These are phyloP conservation scores for Kodamaea leandrae DNA, from an alignment of 805 yeast genomes.

Conservation along the genomic window DNA sequence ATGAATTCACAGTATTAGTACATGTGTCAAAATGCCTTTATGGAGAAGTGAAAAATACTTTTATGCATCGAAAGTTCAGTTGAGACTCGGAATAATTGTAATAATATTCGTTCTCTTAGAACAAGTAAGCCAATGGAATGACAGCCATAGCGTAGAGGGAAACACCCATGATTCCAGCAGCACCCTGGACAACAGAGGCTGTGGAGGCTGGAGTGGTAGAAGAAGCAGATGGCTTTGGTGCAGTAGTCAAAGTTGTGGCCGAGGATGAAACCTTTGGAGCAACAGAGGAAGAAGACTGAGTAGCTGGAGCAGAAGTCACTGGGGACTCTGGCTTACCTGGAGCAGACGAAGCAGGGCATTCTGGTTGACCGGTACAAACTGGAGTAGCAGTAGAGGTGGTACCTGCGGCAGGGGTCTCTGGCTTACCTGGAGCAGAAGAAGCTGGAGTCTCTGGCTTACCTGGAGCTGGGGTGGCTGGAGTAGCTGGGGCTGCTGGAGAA, in stretches of 20 bases:
- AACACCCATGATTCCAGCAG: slow-evolving; percentile 20
- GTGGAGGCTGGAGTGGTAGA: slow-evolving; percentile 13
- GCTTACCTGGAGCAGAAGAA: slow-evolving; percentile 11
- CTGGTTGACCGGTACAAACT: no score
- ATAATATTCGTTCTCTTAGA: slow-evolving; percentile 20
- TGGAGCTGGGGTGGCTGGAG: slow-evolving; percentile 10
- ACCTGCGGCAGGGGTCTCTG: slow-evolving; percentile 8
- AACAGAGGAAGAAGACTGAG: slow-evolving; percentile 9
- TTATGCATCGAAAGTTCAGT: not conserved
- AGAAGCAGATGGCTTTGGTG: slow-evolving; percentile 13
- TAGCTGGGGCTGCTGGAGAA: slow-evolving; percentile 1
- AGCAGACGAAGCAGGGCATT: slow-evolving; percentile 11
- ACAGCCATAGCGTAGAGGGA: slow-evolving; percentile 29
- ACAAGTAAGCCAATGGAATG: slow-evolving; percentile 36
- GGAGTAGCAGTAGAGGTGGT: slow-evolving; percentile 7
- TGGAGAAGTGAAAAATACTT: not conserved
- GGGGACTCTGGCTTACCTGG: slow-evolving; percentile 9
- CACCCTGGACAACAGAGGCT: slow-evolving; percentile 11
- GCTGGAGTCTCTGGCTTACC: no score
- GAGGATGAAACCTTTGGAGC: slow-evolving; percentile 13
- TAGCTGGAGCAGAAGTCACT: slow-evolving; percentile 7
- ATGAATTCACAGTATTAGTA: not conserved
- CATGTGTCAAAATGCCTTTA: not conserved
- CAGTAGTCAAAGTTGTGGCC: slow-evolving; percentile 10
- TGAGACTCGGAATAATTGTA: slow-evolving; percentile 5